These are phyloP conservation scores for Pestalotiopsis sp. DNA, from an alignment of 2,329 filamentous ascomycete species.

Conservation along the genomic window DNA sequence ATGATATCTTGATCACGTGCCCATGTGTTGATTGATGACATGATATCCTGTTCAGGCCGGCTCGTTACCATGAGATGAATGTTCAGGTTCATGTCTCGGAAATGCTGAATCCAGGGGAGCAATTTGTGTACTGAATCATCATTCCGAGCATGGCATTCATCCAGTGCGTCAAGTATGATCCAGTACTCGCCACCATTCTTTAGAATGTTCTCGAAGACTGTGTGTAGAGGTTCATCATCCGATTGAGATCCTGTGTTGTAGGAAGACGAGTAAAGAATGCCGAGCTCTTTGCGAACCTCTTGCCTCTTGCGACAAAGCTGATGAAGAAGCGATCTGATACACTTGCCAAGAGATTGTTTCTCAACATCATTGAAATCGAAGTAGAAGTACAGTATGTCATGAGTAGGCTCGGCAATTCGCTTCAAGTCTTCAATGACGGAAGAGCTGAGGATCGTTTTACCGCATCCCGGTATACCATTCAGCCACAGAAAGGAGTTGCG, in stretches of 20 bases:
- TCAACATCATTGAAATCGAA: background rate
- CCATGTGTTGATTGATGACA: background rate
- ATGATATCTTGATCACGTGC: background rate
- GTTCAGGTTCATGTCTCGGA: background rate
- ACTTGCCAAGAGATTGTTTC: background rate
- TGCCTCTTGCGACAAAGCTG: background rate
- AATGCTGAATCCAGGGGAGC: background rate
- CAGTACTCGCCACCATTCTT: accelerated
- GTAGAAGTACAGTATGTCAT: background rate
- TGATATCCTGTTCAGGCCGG: background rate
- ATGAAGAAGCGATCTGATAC: background rate
- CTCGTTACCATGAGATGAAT: background rate
- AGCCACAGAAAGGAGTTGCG: background rate
- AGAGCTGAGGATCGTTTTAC: background rate
- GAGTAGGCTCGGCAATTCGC: background rate
- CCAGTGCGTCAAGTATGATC: background rate
- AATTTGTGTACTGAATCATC: background rate
- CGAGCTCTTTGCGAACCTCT: background rate
- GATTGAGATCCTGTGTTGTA: background rate
- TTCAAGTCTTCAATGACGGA: background rate
- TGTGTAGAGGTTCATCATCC: background rate
- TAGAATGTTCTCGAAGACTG: background rate
- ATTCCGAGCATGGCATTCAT: background rate
- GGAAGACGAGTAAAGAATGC: background rate
- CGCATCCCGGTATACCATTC: background rate